These are phyloP conservation scores for Colletotrichum salicis DNA, from an alignment of 2,329 filamentous ascomycete genomes.

Conservation along the genomic window DNA sequence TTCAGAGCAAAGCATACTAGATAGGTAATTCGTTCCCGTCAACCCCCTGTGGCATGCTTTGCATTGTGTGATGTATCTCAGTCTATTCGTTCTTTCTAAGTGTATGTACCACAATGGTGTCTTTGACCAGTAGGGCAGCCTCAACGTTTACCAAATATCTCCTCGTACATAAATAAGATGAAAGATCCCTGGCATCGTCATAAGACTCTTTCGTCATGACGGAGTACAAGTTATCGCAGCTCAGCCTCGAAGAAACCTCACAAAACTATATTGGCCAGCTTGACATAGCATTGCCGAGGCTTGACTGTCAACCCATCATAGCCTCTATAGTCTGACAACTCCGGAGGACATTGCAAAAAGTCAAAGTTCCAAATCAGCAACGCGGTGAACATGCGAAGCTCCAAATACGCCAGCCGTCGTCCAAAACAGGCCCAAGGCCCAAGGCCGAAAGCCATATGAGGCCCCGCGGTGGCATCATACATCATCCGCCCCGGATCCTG, in stretches of 20 bases:
- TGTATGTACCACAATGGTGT: not conserved
- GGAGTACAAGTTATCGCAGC: too few relatives aligned
- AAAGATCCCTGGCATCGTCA: too few relatives aligned
- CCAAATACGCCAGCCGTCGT: not conserved
- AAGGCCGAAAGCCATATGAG: not conserved
- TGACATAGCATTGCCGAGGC: not conserved
- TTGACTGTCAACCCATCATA: not conserved
- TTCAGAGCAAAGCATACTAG: not conserved
- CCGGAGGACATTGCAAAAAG: not conserved
- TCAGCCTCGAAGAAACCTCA: not conserved
- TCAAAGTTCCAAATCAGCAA: not conserved
- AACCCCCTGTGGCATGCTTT: not conserved
- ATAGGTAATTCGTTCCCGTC: not conserved
- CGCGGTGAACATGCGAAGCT: not conserved
- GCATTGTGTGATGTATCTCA: not conserved
- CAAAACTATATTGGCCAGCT: not conserved
- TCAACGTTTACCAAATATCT: too few relatives aligned
- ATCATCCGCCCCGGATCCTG: not conserved
- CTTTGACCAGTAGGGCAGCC: not conserved
- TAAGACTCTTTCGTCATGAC: not conserved
- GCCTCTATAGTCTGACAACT: not conserved
- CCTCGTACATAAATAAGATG: too few relatives aligned
- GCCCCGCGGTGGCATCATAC: not conserved
- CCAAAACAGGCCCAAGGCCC: not conserved
- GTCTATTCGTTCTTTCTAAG: not conserved